Evolutionary conservation across 1,139 yeast species (phyloP), one percentile per base, ranked within the genome.

Genomic region (Martiniozyma asiatica): DNA sequence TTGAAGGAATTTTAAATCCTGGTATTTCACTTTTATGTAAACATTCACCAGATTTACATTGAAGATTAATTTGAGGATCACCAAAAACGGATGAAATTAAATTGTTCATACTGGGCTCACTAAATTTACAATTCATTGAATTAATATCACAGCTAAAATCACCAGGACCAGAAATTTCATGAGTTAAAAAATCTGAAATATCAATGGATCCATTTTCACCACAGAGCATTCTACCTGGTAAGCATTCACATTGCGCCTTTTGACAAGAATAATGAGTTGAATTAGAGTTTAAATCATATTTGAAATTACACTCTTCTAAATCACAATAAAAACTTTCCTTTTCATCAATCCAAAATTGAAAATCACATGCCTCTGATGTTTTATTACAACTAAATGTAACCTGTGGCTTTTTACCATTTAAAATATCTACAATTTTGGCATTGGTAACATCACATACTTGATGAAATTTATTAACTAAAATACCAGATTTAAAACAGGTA

Each of bases 371-470:
- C 14, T 56, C 69, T 0, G 73, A 61, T 0, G 81, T 68, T 42
- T 62, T 70, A 48, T 82, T 76, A 58, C 98, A 89, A 27, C 85
- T 68, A 53, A 89, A 89, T 0, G 96, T 85, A 1, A 84, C 96
- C 50, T 89, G 94, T 2, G 98, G 97, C 33, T 66, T 69, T 53
- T 74, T 68, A 0, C 94, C 96, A 14, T 73, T 61, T 41, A 89
- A 61, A 31, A 87, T 79, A 35, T 77, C 74, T 30, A 84, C 63
- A 41, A 89, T 85, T 55, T 87, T 89, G 36, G 73, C 63, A 54
- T 89, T 81, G 16, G 97, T 87, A 8, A 89, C 97, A 51, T 87
- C 81, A 61, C 98, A 89, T 78, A 81, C 81, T 55, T 82, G 96
- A 51, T 78, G 84, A 48, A 80, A 71, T 44, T 72, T 65, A 39